Evolutionary conservation across 2,329 filamentous ascomycete genomes (phyloP), one percentile per base, ranked within the genome.

Genomic region (Zymoseptoria tritici): DNA sequence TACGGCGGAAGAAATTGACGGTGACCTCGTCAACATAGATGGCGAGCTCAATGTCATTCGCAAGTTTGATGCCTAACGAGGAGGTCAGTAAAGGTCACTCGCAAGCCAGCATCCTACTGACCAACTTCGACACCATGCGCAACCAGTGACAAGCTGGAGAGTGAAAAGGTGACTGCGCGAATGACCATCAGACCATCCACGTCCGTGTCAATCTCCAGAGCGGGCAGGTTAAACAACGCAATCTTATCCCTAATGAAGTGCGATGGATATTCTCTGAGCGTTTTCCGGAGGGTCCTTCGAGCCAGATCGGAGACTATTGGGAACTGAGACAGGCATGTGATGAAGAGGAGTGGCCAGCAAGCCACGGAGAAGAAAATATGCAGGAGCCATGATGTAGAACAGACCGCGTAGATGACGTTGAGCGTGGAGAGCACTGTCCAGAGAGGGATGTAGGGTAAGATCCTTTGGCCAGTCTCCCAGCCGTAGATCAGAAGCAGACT

Each of bases 101-200:
- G 6, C 16, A 21, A 21, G 54, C 60, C 42, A 61, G 56, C 52
- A 56, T 4, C 13, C 42, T 2, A 58, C 60, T 26, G 62, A 31
- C 79, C 81, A 4, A 82, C 77, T 64, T 83, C 80, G 24, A 83
- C 72, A 1, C 81, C 80, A 70, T 83, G 79, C 2, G 79, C 79
- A 4, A 78, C 75, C 24, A 81, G 71, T 3, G 76, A 81, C 58
- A 83, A 64, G 5, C 72, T 79, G 1, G 78, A 80, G 2, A 83
- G 67, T 0, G 75, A 79, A n/a, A 83, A 72, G 0, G 80, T 82
- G 3, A 81, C 66, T 0, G 80, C 81, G n/a, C 81, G 73, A 49
- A 83, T 73, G 6, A 81, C 79, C 65, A 83, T 77, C 19, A 83
- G 69, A 0, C 81, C 81, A 62, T 80, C 75, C 13, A 82, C 78